These are phyloP conservation scores for Lasiosphaeria hispida DNA, from an alignment of 495 filamentous ascomycete species.

Conservation along the genomic window DNA sequence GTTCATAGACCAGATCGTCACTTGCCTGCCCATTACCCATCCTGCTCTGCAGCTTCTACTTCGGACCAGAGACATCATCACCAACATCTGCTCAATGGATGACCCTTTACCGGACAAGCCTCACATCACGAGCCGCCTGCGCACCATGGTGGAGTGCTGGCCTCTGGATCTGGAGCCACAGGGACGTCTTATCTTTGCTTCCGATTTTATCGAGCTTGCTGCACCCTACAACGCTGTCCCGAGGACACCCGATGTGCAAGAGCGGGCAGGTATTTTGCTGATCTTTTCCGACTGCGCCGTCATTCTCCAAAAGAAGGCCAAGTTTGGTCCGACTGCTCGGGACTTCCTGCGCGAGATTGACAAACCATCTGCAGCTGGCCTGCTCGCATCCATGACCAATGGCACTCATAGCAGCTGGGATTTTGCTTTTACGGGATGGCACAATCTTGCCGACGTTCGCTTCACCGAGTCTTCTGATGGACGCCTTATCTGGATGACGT, in stretches of 20 bases:
- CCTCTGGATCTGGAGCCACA: slow-evolving; percentile 66
- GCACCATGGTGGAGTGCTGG: slow-evolving; percentile 76
- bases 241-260: slow-evolving; percentile 22
- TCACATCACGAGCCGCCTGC: slow-evolving; percentile 67
- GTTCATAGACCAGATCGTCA: slow-evolving; percentile 91
- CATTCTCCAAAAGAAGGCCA: slow-evolving; percentile 64
- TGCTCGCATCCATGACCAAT: slow-evolving; percentile 55
- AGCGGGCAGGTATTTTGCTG: slow-evolving; percentile 68
- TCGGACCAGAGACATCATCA: slow-evolving; percentile 84
- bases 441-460: slow-evolving; percentile 65
- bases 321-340: slow-evolving; percentile 64
- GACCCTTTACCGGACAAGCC: slow-evolving; percentile 63
- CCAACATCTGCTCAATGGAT: slow-evolving; percentile 91
- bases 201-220: slow-evolving; percentile 74
- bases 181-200: slow-evolving; percentile 79
- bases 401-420: slow-evolving; percentile 54
- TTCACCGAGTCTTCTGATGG: slow-evolving; percentile 78
- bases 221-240: slow-evolving; percentile 58
- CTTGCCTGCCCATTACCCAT: slow-evolving; percentile 77
- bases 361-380: slow-evolving; percentile 60
- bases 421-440: slow-evolving; percentile 69
- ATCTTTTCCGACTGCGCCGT: slow-evolving; percentile 83
- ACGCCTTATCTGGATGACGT: slow-evolving; percentile 67
- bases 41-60: slow-evolving; percentile 75
- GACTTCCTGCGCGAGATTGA: slow-evolving; percentile 81